Conservation (phyloP, 176 grass and related monocot species). For the Zea luxurians region DNA sequence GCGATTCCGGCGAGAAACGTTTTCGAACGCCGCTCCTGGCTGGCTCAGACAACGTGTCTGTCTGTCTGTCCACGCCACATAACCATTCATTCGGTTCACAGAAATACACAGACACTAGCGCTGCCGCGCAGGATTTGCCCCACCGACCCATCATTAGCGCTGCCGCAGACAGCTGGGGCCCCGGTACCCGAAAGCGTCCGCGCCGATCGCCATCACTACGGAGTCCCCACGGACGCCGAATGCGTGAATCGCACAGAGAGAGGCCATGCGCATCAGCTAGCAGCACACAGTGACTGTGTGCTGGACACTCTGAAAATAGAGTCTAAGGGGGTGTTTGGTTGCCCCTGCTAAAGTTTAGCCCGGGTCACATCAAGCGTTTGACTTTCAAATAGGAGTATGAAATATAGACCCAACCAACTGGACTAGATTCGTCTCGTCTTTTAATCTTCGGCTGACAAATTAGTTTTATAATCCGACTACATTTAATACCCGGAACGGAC, state of each 20-base stretch:
- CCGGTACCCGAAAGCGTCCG: not conserved
- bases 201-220: conserved; percentile 22
- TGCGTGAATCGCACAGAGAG: no score
- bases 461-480: no score
- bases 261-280: not conserved
- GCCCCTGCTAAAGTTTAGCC: no score
- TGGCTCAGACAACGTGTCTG: no score
- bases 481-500: no score
- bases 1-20: not conserved
- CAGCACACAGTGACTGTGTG: not conserved
- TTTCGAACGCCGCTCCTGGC: not conserved
- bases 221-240: not conserved
- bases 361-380: no score
- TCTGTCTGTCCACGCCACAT: no score
- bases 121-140: not conserved
- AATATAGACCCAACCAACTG: no score
- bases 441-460: no score
- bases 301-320: not conserved
- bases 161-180: conserved; percentile 27
- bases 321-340: no score
- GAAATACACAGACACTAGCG: not conserved
- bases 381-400: no score
- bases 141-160: not conserved
- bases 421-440: no score
- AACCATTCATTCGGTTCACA: not conserved